Base-by-base conservation (phyloP, 2,329 filamentous ascomycete genomes). In the Microascus cirrosus region DNA sequence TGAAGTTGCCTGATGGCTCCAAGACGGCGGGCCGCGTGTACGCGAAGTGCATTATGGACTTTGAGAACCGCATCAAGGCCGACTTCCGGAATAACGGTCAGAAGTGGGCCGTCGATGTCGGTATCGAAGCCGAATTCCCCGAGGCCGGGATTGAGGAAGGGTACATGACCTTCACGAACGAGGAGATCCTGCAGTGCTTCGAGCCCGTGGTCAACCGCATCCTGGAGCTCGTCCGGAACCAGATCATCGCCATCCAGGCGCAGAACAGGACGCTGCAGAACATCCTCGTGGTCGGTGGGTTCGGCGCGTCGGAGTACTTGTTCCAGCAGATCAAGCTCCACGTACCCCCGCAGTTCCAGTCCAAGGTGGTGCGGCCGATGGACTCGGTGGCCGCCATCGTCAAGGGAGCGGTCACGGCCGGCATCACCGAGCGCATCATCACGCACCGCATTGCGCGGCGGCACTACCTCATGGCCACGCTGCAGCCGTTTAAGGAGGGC, bases 251-350 rank as follows among this genome's bases (percentile, higher is more conserved):
- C 64, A 97, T 99, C 65, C 94, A 97, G 75, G 93, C 93, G 6
- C 94, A 97, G 74, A 97, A 96, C 78, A 82, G 92, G 64, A 83
- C 88, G 39, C 77, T 99, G 59, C 93, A 97, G 79, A 97, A 96
- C 70, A 94, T 99, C 57, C 78, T 99, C 61, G 92, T 99, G 8
- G 94, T 99, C 11, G 94, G 94, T 79, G 94, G 94, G 65, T 99
- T 99, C 70, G 94, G 94, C 76, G 94, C 93, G 34, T 97, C 93
- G 8, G 94, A 99, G 74, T 97, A 97, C 70, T 86, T 99, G 60
- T 99, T 97, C 84, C 93, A 97, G 74, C 94, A 99, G 74, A 97
- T 99, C 78, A 96, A 96, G 74, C 85, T 97, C 53, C 94, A 97
- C 70, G 94, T 99, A 1, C 94, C 94, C 42, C 94, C 94, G 11